Evolutionary conservation across 2,329 filamentous ascomycete species (phyloP).

Genomic region (Nemania sp.): DNA sequence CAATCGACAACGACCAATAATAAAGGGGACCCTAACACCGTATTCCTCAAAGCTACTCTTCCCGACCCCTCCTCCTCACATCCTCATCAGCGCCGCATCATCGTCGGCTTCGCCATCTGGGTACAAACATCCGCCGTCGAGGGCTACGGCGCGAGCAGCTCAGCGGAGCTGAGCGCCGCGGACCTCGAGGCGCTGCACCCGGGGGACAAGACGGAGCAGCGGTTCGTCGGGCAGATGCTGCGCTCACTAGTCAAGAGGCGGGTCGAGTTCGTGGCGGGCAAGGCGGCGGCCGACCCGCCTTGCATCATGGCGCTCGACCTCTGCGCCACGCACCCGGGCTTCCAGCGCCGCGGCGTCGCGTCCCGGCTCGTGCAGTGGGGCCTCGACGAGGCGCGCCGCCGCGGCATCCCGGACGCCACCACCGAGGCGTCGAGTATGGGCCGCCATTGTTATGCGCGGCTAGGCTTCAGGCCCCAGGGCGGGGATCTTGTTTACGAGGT

Average conservation of each 20-base stretch:
- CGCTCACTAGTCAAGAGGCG: conserved; percentile 49
- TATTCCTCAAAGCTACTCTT: conserved; percentile 59
- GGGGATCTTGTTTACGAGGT: conserved; percentile 48
- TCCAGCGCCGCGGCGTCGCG: conserved; percentile 55
- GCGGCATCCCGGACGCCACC: conserved; percentile 47
- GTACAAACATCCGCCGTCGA: conserved; percentile 52
- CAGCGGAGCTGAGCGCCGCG: conserved; percentile 38
- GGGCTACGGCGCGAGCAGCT: conserved; percentile 49
- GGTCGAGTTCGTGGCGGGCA: conserved; percentile 46
- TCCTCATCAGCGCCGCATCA: conserved; percentile 24
- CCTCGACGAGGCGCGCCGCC: conserved; percentile 45
- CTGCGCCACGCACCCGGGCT: conserved; percentile 56
- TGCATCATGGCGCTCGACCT: conserved; percentile 55
- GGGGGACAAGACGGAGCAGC: conserved; percentile 47
- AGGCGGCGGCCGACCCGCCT: conserved; percentile 43
- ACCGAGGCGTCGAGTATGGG: conserved; percentile 54
- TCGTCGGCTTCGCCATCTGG: conserved; percentile 62
- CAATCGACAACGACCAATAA: conserved; percentile 44
- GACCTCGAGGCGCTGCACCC: conserved; percentile 47
- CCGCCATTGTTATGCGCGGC: conserved; percentile 47
- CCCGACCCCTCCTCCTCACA: conserved; percentile 35
- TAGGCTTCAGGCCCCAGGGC: conserved; percentile 50
- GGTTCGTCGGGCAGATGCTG: conserved; percentile 50
- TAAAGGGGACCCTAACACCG: conserved; percentile 50
- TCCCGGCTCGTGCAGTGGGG: conserved; percentile 52